A percentile compares a stretch with the other conserved stretches of the same genome.
These are phyloP conservation scores for Boechera divaricarpa DNA, from an alignment of 345 rosid genomes.

Conservation along the genomic window DNA sequence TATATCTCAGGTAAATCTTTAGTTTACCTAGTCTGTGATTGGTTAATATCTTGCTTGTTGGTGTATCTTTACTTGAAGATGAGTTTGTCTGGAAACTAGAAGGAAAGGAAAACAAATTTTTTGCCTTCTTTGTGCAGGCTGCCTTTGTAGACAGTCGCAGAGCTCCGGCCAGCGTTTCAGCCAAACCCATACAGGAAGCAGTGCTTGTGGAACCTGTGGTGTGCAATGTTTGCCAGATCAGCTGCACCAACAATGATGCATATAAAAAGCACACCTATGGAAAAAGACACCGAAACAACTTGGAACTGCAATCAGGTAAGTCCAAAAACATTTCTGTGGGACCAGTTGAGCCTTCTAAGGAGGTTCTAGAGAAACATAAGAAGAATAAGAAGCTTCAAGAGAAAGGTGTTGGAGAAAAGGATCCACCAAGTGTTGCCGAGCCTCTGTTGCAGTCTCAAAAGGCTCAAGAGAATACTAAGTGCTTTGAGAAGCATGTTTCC, in stretches of 20 bases:
- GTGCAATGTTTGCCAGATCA: constrained; percentile 55
- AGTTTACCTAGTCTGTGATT: not conserved
- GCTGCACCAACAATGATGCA: constrained; percentile 25
- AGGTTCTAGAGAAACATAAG: constrained; percentile 34
- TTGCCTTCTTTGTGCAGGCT: constrained; percentile 32
- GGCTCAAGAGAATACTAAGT: not conserved
- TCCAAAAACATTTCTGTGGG: constrained; percentile 23
- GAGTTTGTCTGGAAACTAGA: not conserved
- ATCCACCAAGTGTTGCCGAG: constrained; percentile 47
- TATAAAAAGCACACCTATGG: constrained; percentile 24
- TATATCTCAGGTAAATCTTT: constrained; percentile 29
- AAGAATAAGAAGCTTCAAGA: constrained; percentile 47
- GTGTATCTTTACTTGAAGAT: not conserved
- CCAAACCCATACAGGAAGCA: constrained; percentile 47
- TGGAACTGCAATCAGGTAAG: constrained; percentile 36
- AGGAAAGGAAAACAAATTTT: not conserved
- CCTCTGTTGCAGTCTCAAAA: constrained; percentile 11
- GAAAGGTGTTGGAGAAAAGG: constrained; percentile 54
- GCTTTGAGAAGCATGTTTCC: constrained; percentile 9
- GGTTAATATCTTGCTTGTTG: not conserved
- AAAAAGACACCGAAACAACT: constrained; percentile 41
- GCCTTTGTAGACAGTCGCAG: constrained; percentile 41
- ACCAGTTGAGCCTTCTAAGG: constrained; percentile 20
- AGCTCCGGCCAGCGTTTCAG: constrained; percentile 38
- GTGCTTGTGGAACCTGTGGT: constrained; percentile 46